Conservation (phyloP, 371 early-diverging fungal genomes). For the Choanephora cucurbitarum region DNA sequence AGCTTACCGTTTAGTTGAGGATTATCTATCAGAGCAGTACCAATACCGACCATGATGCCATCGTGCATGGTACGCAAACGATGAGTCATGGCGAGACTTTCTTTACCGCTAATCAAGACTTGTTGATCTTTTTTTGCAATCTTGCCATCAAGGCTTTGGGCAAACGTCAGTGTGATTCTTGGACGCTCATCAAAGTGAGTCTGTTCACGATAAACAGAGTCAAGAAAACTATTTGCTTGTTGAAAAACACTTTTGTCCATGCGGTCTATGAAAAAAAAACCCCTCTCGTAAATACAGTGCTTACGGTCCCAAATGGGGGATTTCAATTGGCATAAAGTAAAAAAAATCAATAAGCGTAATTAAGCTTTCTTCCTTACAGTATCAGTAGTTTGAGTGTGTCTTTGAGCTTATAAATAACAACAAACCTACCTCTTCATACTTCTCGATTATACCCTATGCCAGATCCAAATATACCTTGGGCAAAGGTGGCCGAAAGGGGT, state of each 20-base stretch:
- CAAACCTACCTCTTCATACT: no score
- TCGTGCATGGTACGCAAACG: conserved; percentile 76
- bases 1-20: conserved; percentile 79
- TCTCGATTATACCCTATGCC: no score
- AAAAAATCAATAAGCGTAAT: no score
- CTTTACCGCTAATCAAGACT: conserved; percentile 70
- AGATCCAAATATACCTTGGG: no score
- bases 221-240: conserved; percentile 19
- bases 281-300: no score
- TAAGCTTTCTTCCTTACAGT: no score
- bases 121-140: conserved; percentile 69
- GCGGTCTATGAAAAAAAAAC: conserved; percentile 2
- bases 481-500: no score
- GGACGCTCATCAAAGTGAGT: conserved; percentile 1
- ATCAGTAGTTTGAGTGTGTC: no score
- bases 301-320: no score
- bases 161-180: conserved; percentile 44
- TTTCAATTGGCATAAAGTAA: no score
- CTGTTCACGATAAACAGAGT: conserved; percentile 10
- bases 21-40: conserved; percentile 83
- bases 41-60: conserved; percentile 89
- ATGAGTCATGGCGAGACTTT: conserved; percentile 83
- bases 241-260: conserved; percentile 18
- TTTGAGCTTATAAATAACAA: no score
- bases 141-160: conserved; percentile 90